Evolutionary conservation across 345 rosid species (phyloP).

Genomic region (Salix udensis): DNA sequence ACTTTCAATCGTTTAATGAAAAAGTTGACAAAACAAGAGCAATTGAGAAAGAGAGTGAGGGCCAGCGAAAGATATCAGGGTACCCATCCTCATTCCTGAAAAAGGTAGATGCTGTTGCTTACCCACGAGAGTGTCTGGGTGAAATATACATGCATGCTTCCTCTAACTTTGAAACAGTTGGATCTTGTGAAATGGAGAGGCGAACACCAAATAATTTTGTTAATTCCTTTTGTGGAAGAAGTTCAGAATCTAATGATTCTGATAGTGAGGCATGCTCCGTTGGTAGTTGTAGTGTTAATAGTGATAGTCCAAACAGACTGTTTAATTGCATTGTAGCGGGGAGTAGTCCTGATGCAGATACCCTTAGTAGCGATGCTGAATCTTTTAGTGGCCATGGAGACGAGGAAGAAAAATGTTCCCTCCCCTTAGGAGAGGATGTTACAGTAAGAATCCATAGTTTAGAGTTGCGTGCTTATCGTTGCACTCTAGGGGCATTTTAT

Average conservation of each 20-base stretch:
- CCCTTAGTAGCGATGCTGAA: constrained; percentile 14
- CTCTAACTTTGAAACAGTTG: constrained; percentile 5
- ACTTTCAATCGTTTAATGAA: constrained; percentile 33
- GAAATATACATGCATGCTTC: constrained; percentile 11
- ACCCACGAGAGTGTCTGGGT: constrained; percentile 14
- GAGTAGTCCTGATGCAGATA: background rate
- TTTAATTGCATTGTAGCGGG: background rate
- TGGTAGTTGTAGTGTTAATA: constrained; percentile 29
- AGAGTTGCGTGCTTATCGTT: constrained; percentile 22
- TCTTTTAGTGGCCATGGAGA: constrained; percentile 5
- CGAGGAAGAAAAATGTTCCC: background rate
- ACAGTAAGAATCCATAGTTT: constrained; percentile 18
- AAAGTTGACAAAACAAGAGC: constrained; percentile 27
- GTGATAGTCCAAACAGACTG: background rate
- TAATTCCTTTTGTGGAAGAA: constrained; percentile 27
- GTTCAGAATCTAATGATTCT: constrained; percentile 24
- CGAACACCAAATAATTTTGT: background rate
- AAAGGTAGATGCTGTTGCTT: constrained; percentile 24
- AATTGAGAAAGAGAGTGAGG: constrained; percentile 23
- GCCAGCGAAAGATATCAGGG: constrained; percentile 7
- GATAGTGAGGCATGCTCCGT: constrained; percentile 36
- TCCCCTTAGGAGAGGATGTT: constrained; percentile 6
- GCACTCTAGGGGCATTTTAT: constrained; percentile 44
- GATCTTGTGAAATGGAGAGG: constrained; percentile 5
- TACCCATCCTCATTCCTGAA: constrained; percentile 3